Evolutionary conservation across 805 yeast species (phyloP).

Genomic region (Ogataea ganodermae): DNA sequence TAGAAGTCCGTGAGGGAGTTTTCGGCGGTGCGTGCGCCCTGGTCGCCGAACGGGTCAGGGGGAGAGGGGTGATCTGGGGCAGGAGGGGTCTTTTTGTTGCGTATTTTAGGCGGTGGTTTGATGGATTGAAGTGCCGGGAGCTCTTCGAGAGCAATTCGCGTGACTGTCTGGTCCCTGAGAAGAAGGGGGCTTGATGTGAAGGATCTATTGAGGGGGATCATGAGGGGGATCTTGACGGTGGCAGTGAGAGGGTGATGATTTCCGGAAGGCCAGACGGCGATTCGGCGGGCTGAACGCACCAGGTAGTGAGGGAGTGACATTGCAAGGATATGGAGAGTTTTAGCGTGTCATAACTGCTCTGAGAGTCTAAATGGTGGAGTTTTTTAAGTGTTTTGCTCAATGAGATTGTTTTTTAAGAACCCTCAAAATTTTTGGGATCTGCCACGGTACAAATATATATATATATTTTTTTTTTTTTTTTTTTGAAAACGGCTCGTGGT

Average conservation of each 20-base stretch:
- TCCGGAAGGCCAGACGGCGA: no score
- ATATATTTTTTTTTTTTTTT: neutral
- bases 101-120: neutral
- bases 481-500: constrained; percentile 2
- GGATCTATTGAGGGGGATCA: neutral
- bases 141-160: constrained; percentile 1
- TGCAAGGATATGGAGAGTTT: no score
- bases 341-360: no score
- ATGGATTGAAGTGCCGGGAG: neutral
- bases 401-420: no score
- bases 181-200: neutral
- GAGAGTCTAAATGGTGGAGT: neutral
- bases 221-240: neutral
- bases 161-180: neutral
- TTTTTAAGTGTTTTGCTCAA: neutral
- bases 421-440: no score
- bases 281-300: no score
- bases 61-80: constrained; percentile 8
- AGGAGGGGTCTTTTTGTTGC: neutral
- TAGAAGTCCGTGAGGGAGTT: constrained; percentile 34
- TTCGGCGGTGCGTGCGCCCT: constrained; percentile 20
- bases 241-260: no score
- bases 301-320: no score
- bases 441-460: constrained; percentile 1
- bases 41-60: constrained; percentile 15